Base-by-base conservation (phyloP, 371 early-diverging fungal species). In the Dipsacomyces acuminosporus region DNA sequence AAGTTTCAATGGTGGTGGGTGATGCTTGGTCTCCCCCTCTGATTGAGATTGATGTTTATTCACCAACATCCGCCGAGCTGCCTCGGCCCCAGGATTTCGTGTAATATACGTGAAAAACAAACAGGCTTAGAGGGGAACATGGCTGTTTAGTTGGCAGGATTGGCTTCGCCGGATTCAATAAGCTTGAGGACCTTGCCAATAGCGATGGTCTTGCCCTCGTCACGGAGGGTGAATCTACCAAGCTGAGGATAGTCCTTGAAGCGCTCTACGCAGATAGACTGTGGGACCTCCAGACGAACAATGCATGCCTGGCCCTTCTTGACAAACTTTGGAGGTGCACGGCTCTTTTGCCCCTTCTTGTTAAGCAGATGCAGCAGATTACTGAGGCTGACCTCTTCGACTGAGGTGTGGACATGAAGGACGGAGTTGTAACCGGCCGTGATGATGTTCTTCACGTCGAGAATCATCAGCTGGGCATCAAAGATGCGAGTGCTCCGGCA, bases 191-290 rank as follows among this genome's bases (percentile, higher is more conserved):
- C 78, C 74, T 92, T 91, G 61, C 98, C 96, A 56, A 97, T 88
- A 26, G 96, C 98, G 74, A 97, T 86, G 17, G 98, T 96, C 78
- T 86, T 89, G 36, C 88, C 87, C 82, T 96, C 95, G 69, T 96
- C 95, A 65, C 98, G 89, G 20, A 98, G 78, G 23, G 94, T 96
- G 80, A 98, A 96, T 44, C 98, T 84, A 42, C 98, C 96, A 23
- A 98, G 76, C 73, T 94, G 94, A 45, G 90, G 88, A 60, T 86
- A 84, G 33, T 91, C 89, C n/a, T 78, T 81, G 75, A 85, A 95
- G 17, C 85, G 76, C 67, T 98, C 98, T n/a, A 93, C 71, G 71
- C 94, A 93, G 20, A 93, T 69, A 13, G 87, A 79, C 26, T 80
- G 81, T 36, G 77, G 45, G 14, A 84, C 78, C 72, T 90, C 90